Percentiles rank a stretch among this genome's conserved stretches.
phyloP scores from a whole-genome alignment of 2,329 filamentous ascomycete species.

The Aspergillus sp. region DNA sequence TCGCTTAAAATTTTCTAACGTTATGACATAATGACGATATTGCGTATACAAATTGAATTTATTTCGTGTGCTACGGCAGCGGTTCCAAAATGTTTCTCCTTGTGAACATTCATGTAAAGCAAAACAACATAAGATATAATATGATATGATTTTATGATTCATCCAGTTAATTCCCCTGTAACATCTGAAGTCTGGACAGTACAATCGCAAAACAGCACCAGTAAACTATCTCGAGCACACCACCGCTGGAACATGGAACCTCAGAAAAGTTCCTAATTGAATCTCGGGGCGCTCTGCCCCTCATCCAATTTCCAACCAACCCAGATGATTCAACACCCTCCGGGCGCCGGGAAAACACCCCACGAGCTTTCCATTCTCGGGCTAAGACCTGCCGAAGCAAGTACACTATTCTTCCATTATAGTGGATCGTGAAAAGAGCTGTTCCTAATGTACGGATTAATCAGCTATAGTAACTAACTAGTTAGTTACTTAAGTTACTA shows the following conservation, averaged over 20 bases:
- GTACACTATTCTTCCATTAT: neutral
- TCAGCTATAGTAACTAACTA: neutral
- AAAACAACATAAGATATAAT: neutral
- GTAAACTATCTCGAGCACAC: no score
- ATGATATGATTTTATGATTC: conserved; percentile 1
- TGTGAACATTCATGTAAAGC: conserved; percentile 4
- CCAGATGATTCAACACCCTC: no score
- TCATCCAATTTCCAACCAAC: no score
- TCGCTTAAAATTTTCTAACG: conserved; percentile 34
- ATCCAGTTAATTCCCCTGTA: neutral
- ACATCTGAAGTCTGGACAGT: no score
- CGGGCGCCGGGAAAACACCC: no score
- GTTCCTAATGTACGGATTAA: neutral
- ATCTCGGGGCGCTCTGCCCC: no score
- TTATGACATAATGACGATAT: conserved; percentile 12
- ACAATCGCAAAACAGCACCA: no score
- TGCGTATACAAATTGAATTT: neutral
- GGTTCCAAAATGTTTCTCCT: neutral
- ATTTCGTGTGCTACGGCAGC: neutral
- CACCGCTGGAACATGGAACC: no score
- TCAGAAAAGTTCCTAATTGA: no score
- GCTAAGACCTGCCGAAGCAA: neutral
- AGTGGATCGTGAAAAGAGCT: no score
- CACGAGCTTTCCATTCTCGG: neutral
- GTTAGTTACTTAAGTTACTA: no score